phyloP scores from a whole-genome alignment of 2,329 filamentous ascomycete genomes.

The Colletotrichum sp. region DNA sequence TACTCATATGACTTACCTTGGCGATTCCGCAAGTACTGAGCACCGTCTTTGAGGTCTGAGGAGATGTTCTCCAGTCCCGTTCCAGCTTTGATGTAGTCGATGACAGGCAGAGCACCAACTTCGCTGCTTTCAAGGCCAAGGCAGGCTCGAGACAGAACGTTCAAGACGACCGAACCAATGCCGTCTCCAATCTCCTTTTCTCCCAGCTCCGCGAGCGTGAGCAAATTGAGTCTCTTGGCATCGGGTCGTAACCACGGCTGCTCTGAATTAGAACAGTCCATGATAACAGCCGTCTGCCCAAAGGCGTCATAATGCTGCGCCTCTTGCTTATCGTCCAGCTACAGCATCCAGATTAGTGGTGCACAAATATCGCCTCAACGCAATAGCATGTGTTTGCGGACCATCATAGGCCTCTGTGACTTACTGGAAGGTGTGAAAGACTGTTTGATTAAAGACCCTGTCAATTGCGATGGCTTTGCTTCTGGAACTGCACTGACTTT shows the following conservation, averaged over 20 bases:
- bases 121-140: not conserved
- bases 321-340: not conserved
- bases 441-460: rapidly evolving
- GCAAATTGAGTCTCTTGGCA: not conserved
- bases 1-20: not conserved
- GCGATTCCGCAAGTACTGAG: not conserved
- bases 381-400: not conserved
- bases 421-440: not conserved
- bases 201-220: not conserved
- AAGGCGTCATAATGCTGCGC: not conserved
- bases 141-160: not conserved
- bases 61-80: not conserved
- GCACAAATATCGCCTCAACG: not conserved
- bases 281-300: not conserved
- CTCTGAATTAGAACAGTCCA: not conserved
- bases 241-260: not conserved
- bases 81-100: not conserved
- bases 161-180: not conserved
- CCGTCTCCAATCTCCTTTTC: not conserved
- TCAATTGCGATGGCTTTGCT: not conserved
- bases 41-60: not conserved
- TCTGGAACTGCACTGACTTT: rapidly evolving
- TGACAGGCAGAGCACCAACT: not conserved
- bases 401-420: rapidly evolving
- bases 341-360: not conserved